Evolutionary conservation across 352 stramenopile species (phyloP), one percentile per base, ranked within the genome.

Genomic region (Globisporangium orthogonon): DNA sequence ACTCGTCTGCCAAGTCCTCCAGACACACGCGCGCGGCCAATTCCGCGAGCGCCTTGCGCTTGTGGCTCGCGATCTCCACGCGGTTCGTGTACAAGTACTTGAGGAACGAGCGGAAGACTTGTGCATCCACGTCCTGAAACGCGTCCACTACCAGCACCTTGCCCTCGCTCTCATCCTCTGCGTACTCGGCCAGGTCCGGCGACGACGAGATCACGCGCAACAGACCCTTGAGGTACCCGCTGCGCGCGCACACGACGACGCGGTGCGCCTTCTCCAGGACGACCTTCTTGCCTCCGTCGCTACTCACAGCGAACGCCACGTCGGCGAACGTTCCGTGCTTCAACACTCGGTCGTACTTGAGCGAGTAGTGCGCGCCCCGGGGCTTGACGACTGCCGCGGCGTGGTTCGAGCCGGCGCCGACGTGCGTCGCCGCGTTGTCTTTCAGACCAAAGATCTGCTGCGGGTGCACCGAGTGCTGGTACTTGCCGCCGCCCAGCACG

Each of bases 401-500:
- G 50, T 90, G 83, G 55, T 92, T 92, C n/a, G 78, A 75, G 3
- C 83, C 83, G 10, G 83, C 78, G 9, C 77, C 67, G 4, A 86
- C 66, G 15, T 78, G 76, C 7, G 74, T 61, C 18, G 70, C 77
- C 7, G 71, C 62, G 44, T 84, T 82, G 54, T 89, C 74, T 52
- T 76, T 83, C 4, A 93, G 59, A 0, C 76, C 73, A 47, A 81
- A 75, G 13, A 93, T 50, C 15, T 66, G 65, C 49, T 90, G 78
- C 3, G 83, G 83, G n/a, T 85, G 61, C 51, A 85, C 82, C 4
- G 78, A 84, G 61, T 81, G 67, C 60, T 87, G 78, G 58, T 83
- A 83, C 66, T 89, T 88, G 61, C 83, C 83, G 45, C 86, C 79
- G 33, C 83, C 83, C 4, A 93, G 66, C 13, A 89, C 67, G 10